These are phyloP conservation scores for Ambrosia trifida DNA, from an alignment of 129 eudicot genomes.

Conservation along the genomic window DNA sequence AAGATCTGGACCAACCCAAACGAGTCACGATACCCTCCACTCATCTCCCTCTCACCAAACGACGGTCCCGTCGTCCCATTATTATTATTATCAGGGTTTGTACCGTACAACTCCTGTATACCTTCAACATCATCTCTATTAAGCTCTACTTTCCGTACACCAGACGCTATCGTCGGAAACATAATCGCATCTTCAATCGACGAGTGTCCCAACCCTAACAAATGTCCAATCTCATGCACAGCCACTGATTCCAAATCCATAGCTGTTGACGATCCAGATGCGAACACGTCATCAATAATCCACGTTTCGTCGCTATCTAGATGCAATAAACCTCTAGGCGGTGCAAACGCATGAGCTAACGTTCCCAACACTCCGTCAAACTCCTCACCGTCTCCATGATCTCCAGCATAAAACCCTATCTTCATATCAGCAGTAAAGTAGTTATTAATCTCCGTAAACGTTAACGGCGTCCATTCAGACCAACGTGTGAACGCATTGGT, in stretches of 20 bases:
- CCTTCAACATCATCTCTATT: constrained; percentile 60
- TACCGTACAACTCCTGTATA: constrained; percentile 66
- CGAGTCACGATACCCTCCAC: constrained; percentile 25
- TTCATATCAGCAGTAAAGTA: constrained; percentile 38
- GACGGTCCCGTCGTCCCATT: constrained; percentile 36
- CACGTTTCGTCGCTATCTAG: constrained; percentile 68
- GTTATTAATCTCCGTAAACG: constrained; percentile 40
- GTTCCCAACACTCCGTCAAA: constrained; percentile 76
- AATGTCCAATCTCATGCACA: constrained; percentile 79
- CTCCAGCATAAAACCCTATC: constrained; percentile 60
- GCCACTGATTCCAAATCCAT: constrained; percentile 77
- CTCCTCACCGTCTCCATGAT: constrained; percentile 80
- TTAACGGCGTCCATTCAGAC: constrained; percentile 70
- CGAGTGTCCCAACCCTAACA: constrained; percentile 70
- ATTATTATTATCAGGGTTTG: constrained; percentile 50
- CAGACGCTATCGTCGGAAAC: constrained; percentile 69
- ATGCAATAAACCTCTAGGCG: constrained; percentile 58
- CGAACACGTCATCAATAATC: constrained; percentile 37
- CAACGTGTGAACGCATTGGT: constrained; percentile 53
- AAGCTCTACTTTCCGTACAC: constrained; percentile 62
- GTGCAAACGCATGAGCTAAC: constrained; percentile 68
- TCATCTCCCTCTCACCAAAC: constrained; percentile 41
- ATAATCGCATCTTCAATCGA: constrained; percentile 55
- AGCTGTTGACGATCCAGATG: constrained; percentile 38
- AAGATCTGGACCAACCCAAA: neutral